These are phyloP conservation scores for Colletotrichum sp. DNA, from an alignment of 2,329 filamentous ascomycete genomes.

Conservation along the genomic window DNA sequence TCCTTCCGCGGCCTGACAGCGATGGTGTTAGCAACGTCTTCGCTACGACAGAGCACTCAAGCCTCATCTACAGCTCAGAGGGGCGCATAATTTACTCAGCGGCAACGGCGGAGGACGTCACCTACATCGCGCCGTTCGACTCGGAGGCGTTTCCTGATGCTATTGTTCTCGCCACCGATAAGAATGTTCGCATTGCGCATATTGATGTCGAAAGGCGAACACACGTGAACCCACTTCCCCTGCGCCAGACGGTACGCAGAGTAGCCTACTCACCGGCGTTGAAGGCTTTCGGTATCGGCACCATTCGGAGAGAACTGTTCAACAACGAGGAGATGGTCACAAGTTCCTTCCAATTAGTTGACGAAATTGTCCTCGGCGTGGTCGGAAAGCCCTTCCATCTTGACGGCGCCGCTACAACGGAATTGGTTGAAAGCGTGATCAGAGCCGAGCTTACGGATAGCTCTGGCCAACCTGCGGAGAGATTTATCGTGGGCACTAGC, in stretches of 20 bases:
- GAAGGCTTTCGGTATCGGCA: conserved; percentile 86
- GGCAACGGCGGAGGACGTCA: conserved; percentile 86
- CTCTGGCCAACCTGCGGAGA: conserved; percentile 65
- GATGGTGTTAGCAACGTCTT: conserved; percentile 81
- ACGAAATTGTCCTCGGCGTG: conserved; percentile 85
- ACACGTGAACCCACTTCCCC: conserved; percentile 80
- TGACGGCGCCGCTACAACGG: conserved; percentile 50
- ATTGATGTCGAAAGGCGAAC: conserved; percentile 88
- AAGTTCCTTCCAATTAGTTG: conserved; percentile 86
- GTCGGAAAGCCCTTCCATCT: conserved; percentile 74
- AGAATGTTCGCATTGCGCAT: conserved; percentile 77
- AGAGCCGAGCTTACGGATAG: conserved; percentile 72
- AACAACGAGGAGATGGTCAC: conserved; percentile 76
- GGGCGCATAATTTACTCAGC: conserved; percentile 91
- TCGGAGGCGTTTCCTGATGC: conserved; percentile 80
- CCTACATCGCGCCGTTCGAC: conserved; percentile 83
- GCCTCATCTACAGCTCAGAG: conserved; percentile 88
- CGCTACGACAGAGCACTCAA: conserved; percentile 92
- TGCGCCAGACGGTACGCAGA: conserved; percentile 83
- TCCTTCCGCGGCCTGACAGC: conserved; percentile 65
- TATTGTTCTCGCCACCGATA: conserved; percentile 79
- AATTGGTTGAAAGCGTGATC: conserved; percentile 86
- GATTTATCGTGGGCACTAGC: conserved; percentile 91
- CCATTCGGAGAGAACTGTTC: conserved; percentile 75
- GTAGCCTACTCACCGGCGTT: conserved; percentile 84